Evolutionary conservation across 1,139 yeast genomes (phyloP).

Genomic region (Lizanozyma gosingica): DNA sequence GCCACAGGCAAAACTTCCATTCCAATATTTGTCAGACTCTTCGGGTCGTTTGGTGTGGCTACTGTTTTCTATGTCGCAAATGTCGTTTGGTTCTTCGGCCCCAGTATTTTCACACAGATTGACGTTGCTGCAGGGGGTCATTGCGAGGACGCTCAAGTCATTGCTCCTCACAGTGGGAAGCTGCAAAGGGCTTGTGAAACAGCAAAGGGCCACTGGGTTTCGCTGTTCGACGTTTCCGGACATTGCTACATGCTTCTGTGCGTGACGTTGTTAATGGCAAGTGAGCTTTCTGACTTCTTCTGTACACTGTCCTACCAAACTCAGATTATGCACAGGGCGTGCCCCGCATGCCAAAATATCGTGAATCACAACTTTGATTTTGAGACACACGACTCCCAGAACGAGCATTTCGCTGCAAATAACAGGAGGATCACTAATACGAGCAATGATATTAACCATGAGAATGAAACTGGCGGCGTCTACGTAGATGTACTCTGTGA

Average conservation of each 20-base stretch:
- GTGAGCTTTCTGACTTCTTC: neutral
- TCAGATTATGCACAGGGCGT: too few species aligned
- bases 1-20: neutral
- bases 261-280: neutral
- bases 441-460: too few species aligned
- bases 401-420: too few species aligned
- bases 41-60: neutral
- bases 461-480: too few species aligned
- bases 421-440: too few species aligned
- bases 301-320: too few species aligned
- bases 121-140: slow-evolving; percentile 9
- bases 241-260: slow-evolving; percentile 6
- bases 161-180: too few species aligned
- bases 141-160: too few species aligned
- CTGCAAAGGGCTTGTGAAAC: neutral
- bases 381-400: too few species aligned
- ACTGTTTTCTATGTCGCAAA: slow-evolving; percentile 1
- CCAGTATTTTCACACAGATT: slow-evolving; percentile 8
- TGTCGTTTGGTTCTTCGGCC: slow-evolving; percentile 9
- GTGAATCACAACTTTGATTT: too few species aligned
- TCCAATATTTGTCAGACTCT: neutral
- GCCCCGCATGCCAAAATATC: too few species aligned
- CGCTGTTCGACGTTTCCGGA: slow-evolving; percentile 10
- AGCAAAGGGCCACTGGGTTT: slow-evolving; percentile 5
- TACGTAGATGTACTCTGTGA: too few species aligned